Percentiles rank a stretch among this genome's conserved stretches.
Conservation (phyloP, 768 basidiomycete genomes). For the Harrya chromipes region DNA sequence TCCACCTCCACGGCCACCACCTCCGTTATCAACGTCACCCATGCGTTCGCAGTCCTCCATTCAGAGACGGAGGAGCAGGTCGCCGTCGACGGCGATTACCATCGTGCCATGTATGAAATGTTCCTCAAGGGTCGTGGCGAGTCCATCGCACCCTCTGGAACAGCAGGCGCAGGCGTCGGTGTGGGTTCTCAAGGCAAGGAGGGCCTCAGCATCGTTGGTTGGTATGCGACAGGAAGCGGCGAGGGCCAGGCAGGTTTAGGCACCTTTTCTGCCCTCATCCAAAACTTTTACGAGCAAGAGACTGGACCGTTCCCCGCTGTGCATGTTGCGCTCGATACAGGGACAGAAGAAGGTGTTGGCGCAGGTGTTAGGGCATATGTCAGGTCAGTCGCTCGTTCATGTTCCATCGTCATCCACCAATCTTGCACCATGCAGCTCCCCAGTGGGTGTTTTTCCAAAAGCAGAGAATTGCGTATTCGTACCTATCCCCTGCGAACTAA, state of each 20-base stretch:
- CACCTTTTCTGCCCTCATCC: constrained; percentile 94
- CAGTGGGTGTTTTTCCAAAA: constrained; percentile 84
- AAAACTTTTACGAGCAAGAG: constrained; percentile 96
- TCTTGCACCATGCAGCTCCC: constrained; percentile 51
- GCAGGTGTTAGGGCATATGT: constrained; percentile 86
- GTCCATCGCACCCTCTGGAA: constrained; percentile 23
- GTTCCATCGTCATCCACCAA: constrained; percentile 9
- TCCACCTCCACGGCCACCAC: constrained; percentile 1
- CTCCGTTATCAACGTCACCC: constrained; percentile 62
- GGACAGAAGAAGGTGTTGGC: constrained; percentile 55
- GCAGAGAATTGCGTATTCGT: constrained; percentile 95
- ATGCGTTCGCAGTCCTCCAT: constrained; percentile 89
- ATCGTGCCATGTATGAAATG: constrained; percentile 88
- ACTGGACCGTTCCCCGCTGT: constrained; percentile 85
- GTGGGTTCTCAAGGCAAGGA: constrained; percentile 35
- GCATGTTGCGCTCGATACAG: constrained; percentile 88
- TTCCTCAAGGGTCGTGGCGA: constrained; percentile 62
- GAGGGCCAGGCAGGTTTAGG: constrained; percentile 50
- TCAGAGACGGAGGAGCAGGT: constrained; percentile 91
- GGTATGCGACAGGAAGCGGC: constrained; percentile 79
- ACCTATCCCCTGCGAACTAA: constrained; percentile 85
- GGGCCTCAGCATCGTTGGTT: constrained; percentile 91
- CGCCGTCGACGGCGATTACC: constrained; percentile 96
- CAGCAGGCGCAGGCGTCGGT: constrained; percentile 16
- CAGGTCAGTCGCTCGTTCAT: constrained; percentile 48